Conservation (phyloP, 805 yeast genomes). For the Nakazawaea ernobii region DNA sequence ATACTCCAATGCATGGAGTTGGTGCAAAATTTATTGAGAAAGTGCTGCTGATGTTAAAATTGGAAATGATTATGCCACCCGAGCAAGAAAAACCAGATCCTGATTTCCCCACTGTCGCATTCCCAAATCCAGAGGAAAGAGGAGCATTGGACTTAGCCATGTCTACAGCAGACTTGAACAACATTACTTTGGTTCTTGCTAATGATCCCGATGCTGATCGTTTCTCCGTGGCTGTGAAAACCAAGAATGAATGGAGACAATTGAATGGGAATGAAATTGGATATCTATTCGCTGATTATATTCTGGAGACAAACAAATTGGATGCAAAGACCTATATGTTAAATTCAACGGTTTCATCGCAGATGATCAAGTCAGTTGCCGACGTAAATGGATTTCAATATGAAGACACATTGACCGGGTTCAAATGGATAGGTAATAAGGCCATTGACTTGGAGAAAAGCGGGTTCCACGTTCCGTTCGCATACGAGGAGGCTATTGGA, state of each 20-base stretch:
- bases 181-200: conserved; percentile 61
- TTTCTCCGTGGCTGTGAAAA: conserved; percentile 71
- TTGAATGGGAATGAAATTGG: conserved; percentile 92
- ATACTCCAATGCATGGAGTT: conserved; percentile 96
- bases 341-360: conserved; percentile 91
- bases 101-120: conserved; percentile 73
- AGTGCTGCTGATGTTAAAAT: conserved; percentile 32
- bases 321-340: conserved; percentile 46
- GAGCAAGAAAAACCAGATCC: conserved; percentile 80
- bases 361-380: conserved; percentile 69
- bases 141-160: conserved; percentile 83
- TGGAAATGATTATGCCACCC: conserved; percentile 37
- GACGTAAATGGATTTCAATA: conserved; percentile 50
- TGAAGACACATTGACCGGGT: conserved; percentile 87
- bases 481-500: conserved; percentile 94
- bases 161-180: conserved; percentile 43
- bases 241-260: conserved; percentile 59
- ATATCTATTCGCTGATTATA: conserved; percentile 67
- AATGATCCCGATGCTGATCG: conserved; percentile 98
- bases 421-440: conserved; percentile 94
- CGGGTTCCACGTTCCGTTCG: conserved; percentile 78
- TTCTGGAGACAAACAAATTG: conserved; percentile 24
- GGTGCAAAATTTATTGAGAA: conserved; percentile 59
- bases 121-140: conserved; percentile 95
- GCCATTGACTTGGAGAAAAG: conserved; percentile 63